Evolutionary conservation across 2,329 filamentous ascomycete species (phyloP), one percentile per base, ranked within the genome.

Genomic region (Epichloe sp.): DNA sequence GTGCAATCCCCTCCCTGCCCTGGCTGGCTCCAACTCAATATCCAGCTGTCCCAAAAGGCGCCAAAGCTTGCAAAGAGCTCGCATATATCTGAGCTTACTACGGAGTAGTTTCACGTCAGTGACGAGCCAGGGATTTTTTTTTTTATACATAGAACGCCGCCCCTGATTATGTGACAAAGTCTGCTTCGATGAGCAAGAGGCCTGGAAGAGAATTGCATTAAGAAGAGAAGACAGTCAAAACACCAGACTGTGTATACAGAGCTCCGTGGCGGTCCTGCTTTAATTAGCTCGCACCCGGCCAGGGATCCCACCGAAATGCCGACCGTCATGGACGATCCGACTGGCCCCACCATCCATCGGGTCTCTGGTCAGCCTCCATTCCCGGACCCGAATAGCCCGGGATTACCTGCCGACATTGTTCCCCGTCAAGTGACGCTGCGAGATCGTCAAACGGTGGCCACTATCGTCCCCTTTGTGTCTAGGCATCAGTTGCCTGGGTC

Each of bases 361-460:
- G 76, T 80, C 49, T 85, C 83, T 55, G 85, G 85, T 35, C 73
- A 76, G 46, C 64, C 73, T 49, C 84, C 85, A 41, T 87, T 78
- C 60, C 82, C 84, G 57, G 75, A 79, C 56, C 75, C 79, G 51
- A 73, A 70, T 41, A 74, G 76, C 61, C 79, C 81, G 48, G 71
- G 80, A 47, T 74, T 91, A 47, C 86, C 88, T 47, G 65, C 75
- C 34, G 79, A 80, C 56, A 85, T 95, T 62, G 68, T 74, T 19
- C 83, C 87, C 44, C 82, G 83, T 55, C 85, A 87, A 66, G 86
- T 95, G 55, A 91, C 83, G 1, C 79, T 95, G 52, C 80, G 88
- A 55, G 88, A 95, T 68, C 80, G 88, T 47, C 83, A 89, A 58
- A 94, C 88, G 0, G 80, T 85, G 47, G 89, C 88, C 8, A 94